phyloP scores from a whole-genome alignment of 176 grass and related monocot genomes.

The Puya raimondii region DNA sequence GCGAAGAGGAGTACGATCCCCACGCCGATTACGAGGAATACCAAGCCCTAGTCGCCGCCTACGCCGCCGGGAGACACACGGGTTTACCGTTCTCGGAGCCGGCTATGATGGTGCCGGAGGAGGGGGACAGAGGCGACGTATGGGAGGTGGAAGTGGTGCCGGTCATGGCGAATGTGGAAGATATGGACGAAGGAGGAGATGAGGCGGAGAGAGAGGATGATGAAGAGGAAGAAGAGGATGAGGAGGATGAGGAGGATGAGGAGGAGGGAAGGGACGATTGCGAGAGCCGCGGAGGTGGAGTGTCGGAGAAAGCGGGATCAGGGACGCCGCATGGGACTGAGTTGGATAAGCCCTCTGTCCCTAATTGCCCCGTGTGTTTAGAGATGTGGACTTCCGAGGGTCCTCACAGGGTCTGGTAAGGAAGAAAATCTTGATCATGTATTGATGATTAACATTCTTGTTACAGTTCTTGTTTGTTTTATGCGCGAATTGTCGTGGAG shows the following conservation, averaged over 20 bases:
- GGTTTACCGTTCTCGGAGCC: too few species aligned
- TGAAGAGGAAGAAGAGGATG: constrained; percentile 11
- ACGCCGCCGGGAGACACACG: too few species aligned
- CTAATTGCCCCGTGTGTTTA: constrained; percentile 73
- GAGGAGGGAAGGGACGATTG: constrained; percentile 5
- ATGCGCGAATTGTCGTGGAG: too few species aligned
- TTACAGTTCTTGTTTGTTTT: not conserved
- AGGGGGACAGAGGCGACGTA: too few species aligned
- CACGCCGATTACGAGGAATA: not conserved
- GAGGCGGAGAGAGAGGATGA: constrained; percentile 14
- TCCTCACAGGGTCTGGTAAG: constrained; percentile 75
- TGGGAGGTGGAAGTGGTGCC: too few species aligned
- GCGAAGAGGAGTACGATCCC: not conserved
- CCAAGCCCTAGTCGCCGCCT: not conserved
- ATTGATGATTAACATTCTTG: not conserved
- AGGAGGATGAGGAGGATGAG: constrained; percentile 11
- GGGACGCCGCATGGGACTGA: not conserved
- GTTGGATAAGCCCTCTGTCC: constrained; percentile 21
- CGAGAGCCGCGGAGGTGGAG: not conserved
- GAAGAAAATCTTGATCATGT: not conserved
- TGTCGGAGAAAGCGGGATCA: too few species aligned
- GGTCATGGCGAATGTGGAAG: too few species aligned
- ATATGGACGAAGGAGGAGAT: not conserved
- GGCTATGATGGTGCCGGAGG: too few species aligned
- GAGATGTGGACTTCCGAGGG: constrained; percentile 59